These are phyloP conservation scores for Paraleonurus japonicus DNA, from an alignment of 257 asterid species.

Conservation along the genomic window DNA sequence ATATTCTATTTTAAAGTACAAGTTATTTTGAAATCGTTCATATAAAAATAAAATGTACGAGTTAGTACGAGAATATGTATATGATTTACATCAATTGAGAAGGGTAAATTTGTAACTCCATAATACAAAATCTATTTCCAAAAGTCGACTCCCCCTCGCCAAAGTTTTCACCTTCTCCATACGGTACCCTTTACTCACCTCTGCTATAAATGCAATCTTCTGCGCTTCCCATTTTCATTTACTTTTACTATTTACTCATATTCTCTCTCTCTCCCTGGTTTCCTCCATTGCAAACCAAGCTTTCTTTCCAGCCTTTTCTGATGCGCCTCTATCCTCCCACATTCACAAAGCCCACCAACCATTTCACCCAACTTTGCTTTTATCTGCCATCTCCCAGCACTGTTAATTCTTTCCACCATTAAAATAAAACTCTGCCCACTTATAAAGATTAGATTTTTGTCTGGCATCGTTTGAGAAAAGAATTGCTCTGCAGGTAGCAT, in stretches of 20 bases:
- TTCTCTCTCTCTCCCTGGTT: conserved; percentile 25
- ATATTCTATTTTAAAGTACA: too few species aligned
- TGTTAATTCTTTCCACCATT: conserved; percentile 14
- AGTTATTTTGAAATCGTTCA: too few species aligned
- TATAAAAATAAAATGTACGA: too few species aligned
- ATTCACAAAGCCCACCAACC: conserved; percentile 55
- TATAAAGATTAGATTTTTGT: conserved; percentile 56
- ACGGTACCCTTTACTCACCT: neutral
- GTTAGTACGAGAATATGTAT: too few species aligned
- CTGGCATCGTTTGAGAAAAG: conserved; percentile 44
- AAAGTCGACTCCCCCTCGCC: neutral
- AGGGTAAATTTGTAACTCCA: conserved; percentile 12
- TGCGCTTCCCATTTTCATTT: conserved; percentile 29
- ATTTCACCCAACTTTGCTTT: conserved; percentile 40
- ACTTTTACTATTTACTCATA: conserved; percentile 30
- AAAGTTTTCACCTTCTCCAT: conserved; percentile 24
- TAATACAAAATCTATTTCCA: neutral
- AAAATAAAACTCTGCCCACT: conserved; percentile 17
- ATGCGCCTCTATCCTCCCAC: conserved; percentile 40
- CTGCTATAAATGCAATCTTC: conserved; percentile 43
- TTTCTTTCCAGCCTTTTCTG: conserved; percentile 53
- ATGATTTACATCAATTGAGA: neutral
- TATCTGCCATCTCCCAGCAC: conserved; percentile 29
- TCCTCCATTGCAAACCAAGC: conserved; percentile 85
- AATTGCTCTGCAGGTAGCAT: conserved; percentile 25